Conservation (phyloP, 192 early-diverging fungal species). For the Backusella psychrophila region DNA sequence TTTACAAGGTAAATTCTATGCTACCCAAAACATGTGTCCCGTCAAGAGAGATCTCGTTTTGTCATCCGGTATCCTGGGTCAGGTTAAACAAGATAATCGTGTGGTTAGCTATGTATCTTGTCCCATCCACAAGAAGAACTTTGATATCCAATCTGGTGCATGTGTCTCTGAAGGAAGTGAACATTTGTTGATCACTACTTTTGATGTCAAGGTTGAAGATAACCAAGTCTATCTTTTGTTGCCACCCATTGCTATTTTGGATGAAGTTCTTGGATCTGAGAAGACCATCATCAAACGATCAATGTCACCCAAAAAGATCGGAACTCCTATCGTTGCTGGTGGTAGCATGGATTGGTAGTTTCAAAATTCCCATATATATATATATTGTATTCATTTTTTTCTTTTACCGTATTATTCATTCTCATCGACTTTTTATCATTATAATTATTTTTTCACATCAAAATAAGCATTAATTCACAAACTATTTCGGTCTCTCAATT, state of each 20-base stretch:
- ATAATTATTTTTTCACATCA: neutral
- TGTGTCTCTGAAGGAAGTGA: slow-evolving; percentile 44
- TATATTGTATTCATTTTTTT: neutral
- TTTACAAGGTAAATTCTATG: slow-evolving; percentile 53
- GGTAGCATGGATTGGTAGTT: neutral
- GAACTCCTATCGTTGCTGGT: neutral
- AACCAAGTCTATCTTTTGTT: slow-evolving; percentile 44
- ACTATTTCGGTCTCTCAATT: neutral
- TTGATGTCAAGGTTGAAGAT: slow-evolving; percentile 54
- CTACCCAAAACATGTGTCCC: slow-evolving; percentile 76
- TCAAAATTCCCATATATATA: neutral
- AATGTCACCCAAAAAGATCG: slow-evolving; percentile 5
- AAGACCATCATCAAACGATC: slow-evolving; percentile 43
- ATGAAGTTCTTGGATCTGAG: slow-evolving; percentile 51
- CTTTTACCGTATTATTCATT: neutral
- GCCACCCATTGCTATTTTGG: slow-evolving; percentile 42
- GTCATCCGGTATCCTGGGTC: slow-evolving; percentile 55
- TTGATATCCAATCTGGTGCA: slow-evolving; percentile 51
- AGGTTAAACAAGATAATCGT: slow-evolving; percentile 23
- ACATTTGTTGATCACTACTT: slow-evolving; percentile 47
- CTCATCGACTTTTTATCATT: neutral
- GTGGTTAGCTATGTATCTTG: slow-evolving; percentile 58
- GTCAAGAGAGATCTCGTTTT: slow-evolving; percentile 73
- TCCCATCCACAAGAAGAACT: slow-evolving; percentile 64
- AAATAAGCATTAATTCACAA: neutral